Conservation (phyloP, 1,284 basidiomycete genomes). For the Rhodotorula sp. region DNA sequence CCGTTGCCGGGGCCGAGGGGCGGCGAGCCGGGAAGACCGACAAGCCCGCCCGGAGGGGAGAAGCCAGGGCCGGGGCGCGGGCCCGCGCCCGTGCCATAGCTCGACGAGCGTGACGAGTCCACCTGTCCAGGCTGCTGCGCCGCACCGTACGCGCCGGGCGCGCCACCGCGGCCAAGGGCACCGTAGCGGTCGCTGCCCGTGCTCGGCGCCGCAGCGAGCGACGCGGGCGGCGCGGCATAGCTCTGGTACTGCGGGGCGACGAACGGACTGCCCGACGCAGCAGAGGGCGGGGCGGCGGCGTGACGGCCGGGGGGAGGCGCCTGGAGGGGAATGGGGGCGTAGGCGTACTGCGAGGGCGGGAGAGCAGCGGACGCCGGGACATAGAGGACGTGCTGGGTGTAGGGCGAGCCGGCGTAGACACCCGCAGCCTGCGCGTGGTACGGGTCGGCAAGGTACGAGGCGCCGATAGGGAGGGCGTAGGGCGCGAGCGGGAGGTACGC, state of each 20-base stretch:
- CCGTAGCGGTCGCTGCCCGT: conserved; percentile 11
- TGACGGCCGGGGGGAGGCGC: conserved; percentile 3
- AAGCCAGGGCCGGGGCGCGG: conserved; percentile 4
- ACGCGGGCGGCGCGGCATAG: conserved; percentile 16
- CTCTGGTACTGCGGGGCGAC: conserved; percentile 32
- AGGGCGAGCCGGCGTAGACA: conserved; percentile 45
- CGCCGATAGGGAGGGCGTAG: conserved; percentile 23
- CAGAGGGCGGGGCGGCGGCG: neutral
- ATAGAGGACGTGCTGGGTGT: conserved; percentile 41
- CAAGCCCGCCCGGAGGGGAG: conserved; percentile 22
- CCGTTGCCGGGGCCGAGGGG: neutral
- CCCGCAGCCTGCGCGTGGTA: conserved; percentile 46
- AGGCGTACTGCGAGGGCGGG: conserved; percentile 34
- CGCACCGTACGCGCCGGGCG: conserved; percentile 20
- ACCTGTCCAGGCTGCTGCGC: conserved; percentile 6
- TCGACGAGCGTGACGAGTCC: neutral
- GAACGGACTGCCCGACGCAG: conserved; percentile 10
- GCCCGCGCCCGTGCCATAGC: neutral
- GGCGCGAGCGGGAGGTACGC: conserved; percentile 35
- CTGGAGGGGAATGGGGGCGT: conserved; percentile 21
- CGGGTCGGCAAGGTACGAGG: conserved; percentile 40
- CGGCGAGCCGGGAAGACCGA: conserved; percentile 8
- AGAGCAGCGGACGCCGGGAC: conserved; percentile 31
- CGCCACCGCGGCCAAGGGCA: neutral
- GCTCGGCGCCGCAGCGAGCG: neutral